A percentile compares a stretch with the other conserved stretches of the same genome.
Evolutionary conservation across 2,329 filamentous ascomycete species (phyloP).

Genomic region (Volutella citrinella): DNA sequence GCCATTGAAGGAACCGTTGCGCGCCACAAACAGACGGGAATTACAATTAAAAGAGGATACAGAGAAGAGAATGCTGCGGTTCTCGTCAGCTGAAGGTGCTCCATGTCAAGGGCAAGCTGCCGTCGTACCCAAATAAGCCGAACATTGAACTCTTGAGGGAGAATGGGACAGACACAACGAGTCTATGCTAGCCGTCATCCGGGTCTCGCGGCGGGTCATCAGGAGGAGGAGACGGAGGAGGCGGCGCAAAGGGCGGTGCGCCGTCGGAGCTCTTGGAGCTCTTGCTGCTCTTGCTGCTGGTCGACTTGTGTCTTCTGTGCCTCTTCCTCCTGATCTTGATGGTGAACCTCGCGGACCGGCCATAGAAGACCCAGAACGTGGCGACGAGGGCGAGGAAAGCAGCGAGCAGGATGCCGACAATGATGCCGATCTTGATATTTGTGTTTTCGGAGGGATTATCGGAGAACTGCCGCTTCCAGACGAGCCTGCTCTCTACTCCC

Average conservation of each 20-base stretch:
- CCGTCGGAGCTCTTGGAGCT: conserved; percentile 30
- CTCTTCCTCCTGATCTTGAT: conserved; percentile 23
- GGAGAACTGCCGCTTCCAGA: conserved; percentile 24
- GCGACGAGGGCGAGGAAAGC: conserved; percentile 35
- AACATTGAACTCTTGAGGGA: too few species aligned
- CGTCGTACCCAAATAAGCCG: too few species aligned
- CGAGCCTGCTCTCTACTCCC: too few species aligned
- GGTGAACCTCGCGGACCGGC: conserved; percentile 34
- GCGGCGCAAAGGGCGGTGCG: conserved; percentile 11
- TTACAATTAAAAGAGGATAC: too few species aligned
- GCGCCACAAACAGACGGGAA: too few species aligned
- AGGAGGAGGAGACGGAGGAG: conserved; percentile 4
- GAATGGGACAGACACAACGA: too few species aligned
- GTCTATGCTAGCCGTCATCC: too few species aligned
- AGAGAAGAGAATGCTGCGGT: too few species aligned
- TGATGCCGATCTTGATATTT: conserved; percentile 41
- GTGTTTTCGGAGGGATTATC: conserved; percentile 27
- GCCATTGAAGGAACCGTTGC: too few species aligned
- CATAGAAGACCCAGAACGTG: conserved; percentile 40
- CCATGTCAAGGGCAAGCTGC: too few species aligned
- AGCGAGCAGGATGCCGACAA: conserved; percentile 39
- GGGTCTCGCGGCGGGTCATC: too few species aligned
- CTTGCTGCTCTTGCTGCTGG: conserved; percentile 30
- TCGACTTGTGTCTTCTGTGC: conserved; percentile 23
- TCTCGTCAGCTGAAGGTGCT: too few species aligned